These are phyloP conservation scores for Dujonia santamariae DNA, from an alignment of 1,139 yeast species.

Conservation along the genomic window DNA sequence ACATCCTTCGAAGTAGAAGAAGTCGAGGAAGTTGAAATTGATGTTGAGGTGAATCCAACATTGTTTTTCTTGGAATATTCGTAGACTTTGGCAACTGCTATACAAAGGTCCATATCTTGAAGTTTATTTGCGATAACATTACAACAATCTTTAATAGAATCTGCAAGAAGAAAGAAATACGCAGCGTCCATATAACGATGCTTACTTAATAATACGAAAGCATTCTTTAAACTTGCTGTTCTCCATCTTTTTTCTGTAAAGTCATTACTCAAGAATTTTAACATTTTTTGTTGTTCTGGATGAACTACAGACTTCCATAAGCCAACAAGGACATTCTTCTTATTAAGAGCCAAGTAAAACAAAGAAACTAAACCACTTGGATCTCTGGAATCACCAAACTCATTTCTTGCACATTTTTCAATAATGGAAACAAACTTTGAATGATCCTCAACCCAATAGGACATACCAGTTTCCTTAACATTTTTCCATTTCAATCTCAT, in stretches of 20 bases:
- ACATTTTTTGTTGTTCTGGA: conserved; percentile 78
- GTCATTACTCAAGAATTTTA: conserved; percentile 73
- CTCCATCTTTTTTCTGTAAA: conserved; percentile 74
- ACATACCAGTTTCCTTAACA: conserved; percentile 60
- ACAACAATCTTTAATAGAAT: conserved; percentile 70
- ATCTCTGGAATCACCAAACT: conserved; percentile 59
- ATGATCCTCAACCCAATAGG: conserved; percentile 65
- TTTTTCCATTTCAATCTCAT: conserved; percentile 56
- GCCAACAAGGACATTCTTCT: conserved; percentile 73
- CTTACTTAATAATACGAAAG: conserved; percentile 83
- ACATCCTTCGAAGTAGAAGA: not conserved
- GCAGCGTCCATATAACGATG: conserved; percentile 90
- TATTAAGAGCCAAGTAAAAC: conserved; percentile 72
- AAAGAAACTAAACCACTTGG: conserved; percentile 72
- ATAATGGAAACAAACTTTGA: conserved; percentile 46
- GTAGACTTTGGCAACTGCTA: conserved; percentile 77
- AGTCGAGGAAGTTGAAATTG: not conserved
- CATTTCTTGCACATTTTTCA: conserved; percentile 70
- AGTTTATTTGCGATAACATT: conserved; percentile 67
- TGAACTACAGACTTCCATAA: conserved; percentile 82
- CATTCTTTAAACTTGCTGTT: conserved; percentile 88
- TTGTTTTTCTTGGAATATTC: conserved; percentile 27
- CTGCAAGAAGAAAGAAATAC: conserved; percentile 82
- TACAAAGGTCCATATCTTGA: conserved; percentile 66
- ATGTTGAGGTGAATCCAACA: not conserved